Evolutionary conservation across 2,329 filamentous ascomycete genomes (phyloP), one percentile per base, ranked within the genome.

Genomic region (Cordyceps farinosa): DNA sequence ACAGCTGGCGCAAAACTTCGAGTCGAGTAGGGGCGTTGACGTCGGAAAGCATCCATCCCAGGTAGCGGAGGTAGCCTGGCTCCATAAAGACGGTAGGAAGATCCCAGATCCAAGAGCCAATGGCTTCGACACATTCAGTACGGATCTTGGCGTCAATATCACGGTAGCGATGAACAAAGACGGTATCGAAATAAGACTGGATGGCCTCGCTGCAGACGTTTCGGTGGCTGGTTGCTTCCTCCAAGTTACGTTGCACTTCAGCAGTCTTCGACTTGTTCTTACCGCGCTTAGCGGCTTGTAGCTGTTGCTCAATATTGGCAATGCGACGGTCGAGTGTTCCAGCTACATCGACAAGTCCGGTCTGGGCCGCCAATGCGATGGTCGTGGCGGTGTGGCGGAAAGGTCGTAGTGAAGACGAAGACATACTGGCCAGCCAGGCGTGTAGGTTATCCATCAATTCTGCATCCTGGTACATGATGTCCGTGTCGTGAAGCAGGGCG

Each of bases 41-140:
- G 73, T 99, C 95, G 5, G 93, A 97, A 36, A 99, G 82, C 71
- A 97, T 88, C 95, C 95, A 99, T 59, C 95, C 95, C 6, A 99
- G 82, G 71, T 99, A 99, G 65, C 95, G 88, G 57, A 99, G 80
- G 76, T 97, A 97, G 69, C 89, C 84, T 1, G 92, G 92, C 67
- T 97, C 91, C 74, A 97, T 91, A 77, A 97, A 99, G 52, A 91
- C 84, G 53, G 92, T 91, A 2, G 93, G 91, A 58, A 97, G 86
- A 11, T 85, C 85, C 73, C 88, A 84, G 68, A 98, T 96, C 95
- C 95, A 99, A 47, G 87, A 84, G 34, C 93, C 92, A 9, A 99
- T 82, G 15, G 92, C 91, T 66, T 90, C 87, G 30, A 96, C 88
- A 72, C 94, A 97, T 71, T 97, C 94, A 0, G 89, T 87, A 60